Base-by-base conservation (phyloP, 441 rosid genomes). In the Euphorbia celastroides region DNA sequence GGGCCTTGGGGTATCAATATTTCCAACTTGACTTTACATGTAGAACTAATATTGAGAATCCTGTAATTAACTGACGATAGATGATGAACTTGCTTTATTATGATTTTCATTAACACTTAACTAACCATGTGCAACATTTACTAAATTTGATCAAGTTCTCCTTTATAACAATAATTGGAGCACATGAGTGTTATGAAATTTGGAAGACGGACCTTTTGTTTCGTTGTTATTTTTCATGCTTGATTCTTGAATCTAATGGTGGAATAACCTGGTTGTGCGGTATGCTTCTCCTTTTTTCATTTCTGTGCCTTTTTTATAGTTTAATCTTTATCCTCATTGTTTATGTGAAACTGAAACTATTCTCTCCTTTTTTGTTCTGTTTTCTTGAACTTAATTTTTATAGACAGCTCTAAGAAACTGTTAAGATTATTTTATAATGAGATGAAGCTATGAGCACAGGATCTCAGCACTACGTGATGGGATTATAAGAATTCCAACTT, bases 1-100 rank as follows among this genome's bases (percentile, higher is more conserved):
- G 36, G 16, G 85, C 42, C 16, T 17, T 7, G 10, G 59, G 60
- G 68, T 41, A 59, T 67, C 60, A 32, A 58, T 16, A 32, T 19
- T 25, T 22, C 23, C 34, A 11, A 9, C 26, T 36, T 27, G 30
- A 23, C 3, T 22, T 25, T 23, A 20, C 30, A 12, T 60, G 50
- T 36, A 22, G 55, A 20, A 25, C 64, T 12, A 34, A 38, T 2
- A 38, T 7, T 22, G 51, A 60, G 50, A 57, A 57, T 57, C 60
- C 19, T 57, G 60, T 13, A 57, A 28, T 28, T 57, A 27, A 28
- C 16, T 57, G 30, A 28, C 36, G n/a, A n/a, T 34, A 3, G 20
- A 5, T 60, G 64, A 23, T 27, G 3, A 20, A 36, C 8, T 36
- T 62, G 66, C 48, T 42, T 62, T 42, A 28, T 61, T 61, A 41